Evolutionary conservation across 2,329 filamentous ascomycete species (phyloP), one percentile per base, ranked within the genome.

Genomic region (Penicillium italicum): DNA sequence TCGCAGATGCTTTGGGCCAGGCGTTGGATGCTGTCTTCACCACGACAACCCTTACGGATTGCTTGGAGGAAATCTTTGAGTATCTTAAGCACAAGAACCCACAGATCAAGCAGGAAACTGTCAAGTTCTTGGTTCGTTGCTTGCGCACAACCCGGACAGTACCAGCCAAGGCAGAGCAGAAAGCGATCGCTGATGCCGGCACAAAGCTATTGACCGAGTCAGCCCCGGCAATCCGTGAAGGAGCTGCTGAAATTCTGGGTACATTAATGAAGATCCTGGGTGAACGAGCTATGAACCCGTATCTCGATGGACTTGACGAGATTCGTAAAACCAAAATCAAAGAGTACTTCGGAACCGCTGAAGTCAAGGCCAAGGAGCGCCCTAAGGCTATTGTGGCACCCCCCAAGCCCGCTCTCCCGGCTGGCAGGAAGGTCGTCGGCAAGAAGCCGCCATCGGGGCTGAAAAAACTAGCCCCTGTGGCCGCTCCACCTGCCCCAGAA

Each of bases 181-280:
- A 87, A 56, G 82, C 84, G 8, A 91, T 97, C 51, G 90, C 91
- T n/a, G 94, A 97, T 66, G 84, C 86, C 1, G 87, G 86, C 28
- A 97, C 93, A 68, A 97, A 96, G 73, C 79, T 97, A 8, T 80
- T 99, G 16, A 87, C 92, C 0, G 94, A 99, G 71, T 93, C 90
- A 0, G 92, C 87, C 63, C 92, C 95, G 65, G 87, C 83, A 3
- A 84, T 96, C 56, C 85, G 94, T 74, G 88, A 93, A 46, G 91
- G 91, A 30, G 94, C 92, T 72, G 92, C 92, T 14, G 94, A 99
- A 73, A 86, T 94, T 33, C 79, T 99, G 3, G 94, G 95, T 61
- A 96, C 92, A 0, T 75, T 99, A 47, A 97, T 97, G 94, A 99
- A 97, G 77, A 97, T 99, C 53, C 90, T 97, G 77, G 93, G 94